A percentile compares a stretch with the other conserved stretches of the same genome.
phyloP scores from a whole-genome alignment of 441 rosid genomes.

The Manihot esculenta region DNA sequence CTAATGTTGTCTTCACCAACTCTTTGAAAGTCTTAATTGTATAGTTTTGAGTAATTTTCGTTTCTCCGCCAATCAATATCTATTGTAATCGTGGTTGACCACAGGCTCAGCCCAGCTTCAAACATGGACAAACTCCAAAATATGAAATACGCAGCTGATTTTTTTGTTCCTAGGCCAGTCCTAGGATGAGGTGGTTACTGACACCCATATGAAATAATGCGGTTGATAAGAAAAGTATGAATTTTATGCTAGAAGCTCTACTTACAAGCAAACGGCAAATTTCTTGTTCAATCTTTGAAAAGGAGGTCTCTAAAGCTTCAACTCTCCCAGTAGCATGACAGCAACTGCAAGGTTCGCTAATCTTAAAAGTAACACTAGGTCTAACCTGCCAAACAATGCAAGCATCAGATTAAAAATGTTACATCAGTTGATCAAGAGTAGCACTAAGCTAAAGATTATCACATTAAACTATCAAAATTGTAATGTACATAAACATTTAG shows the following conservation, averaged over 20 bases:
- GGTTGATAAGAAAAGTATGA: neutral
- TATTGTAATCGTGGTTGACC: neutral
- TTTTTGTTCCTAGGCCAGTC: neutral
- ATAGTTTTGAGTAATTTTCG: neutral
- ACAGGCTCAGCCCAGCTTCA: neutral
- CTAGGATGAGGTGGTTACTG: neutral
- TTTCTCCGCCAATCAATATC: constrained; percentile 5
- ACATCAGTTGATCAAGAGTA: constrained; percentile 14
- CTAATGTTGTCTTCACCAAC: neutral
- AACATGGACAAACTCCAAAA: constrained; percentile 8
- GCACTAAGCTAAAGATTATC: neutral
- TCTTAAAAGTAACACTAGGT: constrained; percentile 94
- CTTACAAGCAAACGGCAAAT: constrained; percentile 85
- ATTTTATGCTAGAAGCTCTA: constrained; percentile 17
- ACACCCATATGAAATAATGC: neutral
- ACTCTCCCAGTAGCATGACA: constrained; percentile 98
- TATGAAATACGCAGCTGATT: neutral
- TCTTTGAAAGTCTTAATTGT: constrained; percentile 6
- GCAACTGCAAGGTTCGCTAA: constrained; percentile 90
- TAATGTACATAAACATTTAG: neutral
- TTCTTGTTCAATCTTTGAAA: constrained; percentile 94
- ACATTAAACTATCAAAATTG: neutral
- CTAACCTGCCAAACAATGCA: constrained; percentile 70
- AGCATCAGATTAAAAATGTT: constrained; percentile 14
- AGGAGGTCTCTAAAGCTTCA: constrained; percentile 93